These are phyloP conservation scores for Monosporascus sp. DNA, from an alignment of 2,329 filamentous ascomycete genomes.

Conservation along the genomic window DNA sequence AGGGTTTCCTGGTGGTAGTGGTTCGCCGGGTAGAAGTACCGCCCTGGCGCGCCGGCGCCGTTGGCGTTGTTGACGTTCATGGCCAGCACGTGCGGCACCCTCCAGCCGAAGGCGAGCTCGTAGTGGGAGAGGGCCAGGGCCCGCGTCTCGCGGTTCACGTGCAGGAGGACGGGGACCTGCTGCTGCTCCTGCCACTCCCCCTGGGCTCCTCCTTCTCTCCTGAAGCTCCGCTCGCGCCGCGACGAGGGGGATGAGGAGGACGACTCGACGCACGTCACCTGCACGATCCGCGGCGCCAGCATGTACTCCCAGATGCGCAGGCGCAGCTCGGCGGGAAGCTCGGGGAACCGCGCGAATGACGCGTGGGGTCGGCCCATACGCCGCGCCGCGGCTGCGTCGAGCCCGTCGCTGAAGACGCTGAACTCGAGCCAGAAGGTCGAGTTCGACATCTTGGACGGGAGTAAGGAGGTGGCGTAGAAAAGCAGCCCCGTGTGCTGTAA, in stretches of 20 bases:
- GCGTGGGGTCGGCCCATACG: constrained; percentile 3
- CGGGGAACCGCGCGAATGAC: constrained; percentile 28
- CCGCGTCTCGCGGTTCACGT: constrained; percentile 38
- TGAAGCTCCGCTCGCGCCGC: constrained; percentile 1
- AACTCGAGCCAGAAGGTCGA: constrained; percentile 40
- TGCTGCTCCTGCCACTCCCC: constrained; percentile 16
- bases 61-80: constrained; percentile 1
- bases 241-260: constrained; percentile 19
- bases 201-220: constrained; percentile 6
- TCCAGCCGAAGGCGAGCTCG: constrained; percentile 42
- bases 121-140: constrained; percentile 38
- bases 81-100: constrained; percentile 35
- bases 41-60: background rate
- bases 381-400: constrained; percentile 17
- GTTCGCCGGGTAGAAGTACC: background rate
- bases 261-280: constrained; percentile 36
- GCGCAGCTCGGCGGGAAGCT: constrained; percentile 43
- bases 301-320: constrained; percentile 42
- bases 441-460: background rate
- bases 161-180: constrained; percentile 37
- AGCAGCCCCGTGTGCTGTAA: background rate
- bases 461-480: background rate
- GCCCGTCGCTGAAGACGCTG: constrained; percentile 37
- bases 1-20: background rate
- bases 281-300: constrained; percentile 40